Evolutionary conservation across 2,329 filamentous ascomycete genomes (phyloP).

Genomic region (Fusarium foetens): DNA sequence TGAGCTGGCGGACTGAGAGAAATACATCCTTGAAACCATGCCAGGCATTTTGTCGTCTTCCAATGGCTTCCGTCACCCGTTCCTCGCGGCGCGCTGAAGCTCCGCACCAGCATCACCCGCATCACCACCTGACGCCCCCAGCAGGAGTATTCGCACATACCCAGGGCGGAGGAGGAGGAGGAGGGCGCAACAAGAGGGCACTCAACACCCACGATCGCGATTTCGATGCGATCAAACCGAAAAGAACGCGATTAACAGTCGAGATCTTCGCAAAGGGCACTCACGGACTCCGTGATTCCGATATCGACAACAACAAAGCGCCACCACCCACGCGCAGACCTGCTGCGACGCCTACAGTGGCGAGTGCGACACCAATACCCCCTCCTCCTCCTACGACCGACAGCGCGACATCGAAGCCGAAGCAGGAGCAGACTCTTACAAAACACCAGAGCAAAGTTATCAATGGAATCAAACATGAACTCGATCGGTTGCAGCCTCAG

Average conservation of each 20-base stretch:
- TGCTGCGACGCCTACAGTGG: constrained; percentile 36
- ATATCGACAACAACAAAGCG: constrained; percentile 42
- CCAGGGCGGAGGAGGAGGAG: constrained; percentile 50
- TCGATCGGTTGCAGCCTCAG: constrained; percentile 64
- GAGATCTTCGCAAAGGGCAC: constrained; percentile 58
- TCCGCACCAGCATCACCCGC: constrained; percentile 52
- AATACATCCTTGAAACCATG: constrained; percentile 49
- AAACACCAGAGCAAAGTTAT: constrained; percentile 67
- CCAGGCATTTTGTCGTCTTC: constrained; percentile 49
- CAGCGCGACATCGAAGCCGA: constrained; percentile 27
- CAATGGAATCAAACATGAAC: constrained; percentile 71
- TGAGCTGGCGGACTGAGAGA: constrained; percentile 36
- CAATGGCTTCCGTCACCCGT: constrained; percentile 65
- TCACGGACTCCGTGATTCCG: constrained; percentile 34
- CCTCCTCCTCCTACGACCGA: constrained; percentile 30
- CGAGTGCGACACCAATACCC: constrained; percentile 29
- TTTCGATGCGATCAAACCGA: constrained; percentile 57
- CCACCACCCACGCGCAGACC: constrained; percentile 43
- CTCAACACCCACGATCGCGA: constrained; percentile 58
- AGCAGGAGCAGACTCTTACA: constrained; percentile 50
- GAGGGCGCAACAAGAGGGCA: constrained; percentile 58
- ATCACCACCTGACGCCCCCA: constrained; percentile 46
- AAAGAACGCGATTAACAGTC: constrained; percentile 63
- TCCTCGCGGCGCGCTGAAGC: constrained; percentile 62
- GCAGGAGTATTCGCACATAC: constrained; percentile 47